Evolutionary conservation across 148 eudicot species (phyloP), one percentile per base, ranked within the genome.

Genomic region (Linanthus parryae): DNA sequence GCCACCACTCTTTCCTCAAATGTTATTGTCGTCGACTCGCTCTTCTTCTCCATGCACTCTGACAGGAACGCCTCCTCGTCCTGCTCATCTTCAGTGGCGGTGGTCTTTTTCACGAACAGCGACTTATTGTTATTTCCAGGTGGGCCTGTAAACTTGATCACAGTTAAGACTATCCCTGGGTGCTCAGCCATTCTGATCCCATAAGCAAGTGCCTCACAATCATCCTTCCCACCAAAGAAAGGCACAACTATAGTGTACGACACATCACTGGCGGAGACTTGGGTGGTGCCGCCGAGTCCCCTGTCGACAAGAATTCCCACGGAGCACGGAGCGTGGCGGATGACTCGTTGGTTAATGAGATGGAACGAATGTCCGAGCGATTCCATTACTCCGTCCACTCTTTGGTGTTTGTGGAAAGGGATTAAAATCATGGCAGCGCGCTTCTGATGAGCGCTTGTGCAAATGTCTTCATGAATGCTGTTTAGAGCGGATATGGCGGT

Each of bases 401-500:
- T 26, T 27, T 59, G 54, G 36, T 59, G 63, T 42, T 59, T 59
- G 45, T 59, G 63, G 26, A 59, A 59, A 5, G 63, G 63, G 24
- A 69, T 66, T 1, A 78, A 67, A 39, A 73, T 47, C 24, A 78
- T 36, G 38, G 64, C 53, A 1, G 52, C 65, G 22, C 65, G 50
- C 44, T 56, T 63, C 4, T 57, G 65, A 18, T 61, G 60, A 0
- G 79, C 83, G 37, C 64, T 49, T 0, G 46, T 39, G 64, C 73
- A 66, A 1, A 78, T 70, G 24, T 73, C 83, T 19, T 70, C 68
- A 22, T 73, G 65, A 55, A 73, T 73, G 39, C 37, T 57, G 7
- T 44, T 7, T 18, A 69, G 18, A 2, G 48, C 22, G 0, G 73
- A 69, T 25, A 69, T 69, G 10, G 73, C 63, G 0, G 73, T 69